Base-by-base conservation (phyloP, 176 grass and related monocot species). In the Raddia guianensis region DNA sequence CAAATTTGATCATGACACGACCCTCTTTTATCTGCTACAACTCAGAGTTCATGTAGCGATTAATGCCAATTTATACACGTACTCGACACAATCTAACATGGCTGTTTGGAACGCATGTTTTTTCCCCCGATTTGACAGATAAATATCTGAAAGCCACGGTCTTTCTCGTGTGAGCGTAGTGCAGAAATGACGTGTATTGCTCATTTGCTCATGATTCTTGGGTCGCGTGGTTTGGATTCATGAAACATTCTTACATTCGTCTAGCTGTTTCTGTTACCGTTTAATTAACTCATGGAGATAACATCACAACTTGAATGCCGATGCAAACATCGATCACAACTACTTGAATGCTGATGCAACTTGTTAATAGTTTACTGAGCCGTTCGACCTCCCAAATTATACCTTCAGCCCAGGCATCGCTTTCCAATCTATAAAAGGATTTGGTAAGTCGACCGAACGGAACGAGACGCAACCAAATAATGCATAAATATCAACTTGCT, bases 341-440 rank as follows among this genome's bases (percentile, higher is more conserved):
- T 27, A 69, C 40, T 48, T 75, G 72, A 75, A 44, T 53, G 49
- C 40, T 5, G 16, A 43, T 54, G 19, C 49, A 48, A 75, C 62
- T 68, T 77, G 27, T 37, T 49, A 42, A 3, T 68, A 68, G 44
- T 61, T 40, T 49, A 49, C 47, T 51, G 32, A 51, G 6, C 21
- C 53, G 8, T 18, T 27, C 37, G 37, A 40, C 37, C 6, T 32
- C 40, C 60, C 5, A 6, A 45, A 77, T 12, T 16, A 50, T 16
- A 42, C 18, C 7, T 6, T 33, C 45, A 63, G 5, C 63, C 12
- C 14, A 53, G 32, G 45, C 74, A 77, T 78, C 34, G 21, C 34
- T 78, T 85, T 63, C 74, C 33, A 70, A 85, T 63, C 34, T 20
- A 62, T 16, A 32, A 62, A 70, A 77, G 77, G 8, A 33, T 51